These are phyloP conservation scores for Diospyros kaki DNA, from an alignment of 148 eudicot genomes.

Conservation along the genomic window DNA sequence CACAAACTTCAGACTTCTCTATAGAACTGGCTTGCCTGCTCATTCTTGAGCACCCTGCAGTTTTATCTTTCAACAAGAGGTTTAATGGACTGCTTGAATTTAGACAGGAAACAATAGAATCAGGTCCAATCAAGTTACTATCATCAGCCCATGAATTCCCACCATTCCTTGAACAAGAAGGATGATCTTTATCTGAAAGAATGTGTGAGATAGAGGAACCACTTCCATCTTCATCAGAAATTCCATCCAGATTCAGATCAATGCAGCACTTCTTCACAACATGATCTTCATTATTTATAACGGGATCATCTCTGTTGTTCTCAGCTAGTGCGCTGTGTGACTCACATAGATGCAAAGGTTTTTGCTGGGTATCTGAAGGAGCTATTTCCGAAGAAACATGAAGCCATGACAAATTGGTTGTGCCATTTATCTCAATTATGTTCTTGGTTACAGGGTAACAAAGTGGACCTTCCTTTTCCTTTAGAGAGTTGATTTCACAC, in stretches of 20 bases:
- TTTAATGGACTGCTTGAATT: conserved; percentile 22
- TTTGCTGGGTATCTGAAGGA: background rate
- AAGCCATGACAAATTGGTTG: background rate
- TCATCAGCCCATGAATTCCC: conserved; percentile 4
- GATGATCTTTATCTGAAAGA: conserved; percentile 4
- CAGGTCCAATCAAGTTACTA: conserved; percentile 28
- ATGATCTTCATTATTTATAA: background rate
- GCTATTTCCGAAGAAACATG: conserved; percentile 6
- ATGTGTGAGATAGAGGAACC: conserved; percentile 18
- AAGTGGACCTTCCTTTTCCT: conserved; percentile 8
- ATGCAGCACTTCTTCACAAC: conserved; percentile 1
- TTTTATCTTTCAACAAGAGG: conserved; percentile 21
- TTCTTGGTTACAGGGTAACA: conserved; percentile 11
- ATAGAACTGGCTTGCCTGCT: conserved; percentile 8
- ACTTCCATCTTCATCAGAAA: conserved; percentile 19
- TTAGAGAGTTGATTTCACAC: background rate
- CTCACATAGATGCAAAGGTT: background rate
- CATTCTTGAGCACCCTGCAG: conserved; percentile 3
- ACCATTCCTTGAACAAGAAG: conserved; percentile 12
- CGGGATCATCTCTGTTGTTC: conserved; percentile 10
- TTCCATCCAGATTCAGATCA: conserved; percentile 21
- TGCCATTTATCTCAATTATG: background rate
- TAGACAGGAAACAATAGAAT: conserved; percentile 5
- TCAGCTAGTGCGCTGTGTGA: background rate
- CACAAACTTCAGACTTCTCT: conserved; percentile 13